Evolutionary conservation across 305 asterid genomes (phyloP), one percentile per base, ranked within the genome.

Genomic region (Euphrasia arctica): DNA sequence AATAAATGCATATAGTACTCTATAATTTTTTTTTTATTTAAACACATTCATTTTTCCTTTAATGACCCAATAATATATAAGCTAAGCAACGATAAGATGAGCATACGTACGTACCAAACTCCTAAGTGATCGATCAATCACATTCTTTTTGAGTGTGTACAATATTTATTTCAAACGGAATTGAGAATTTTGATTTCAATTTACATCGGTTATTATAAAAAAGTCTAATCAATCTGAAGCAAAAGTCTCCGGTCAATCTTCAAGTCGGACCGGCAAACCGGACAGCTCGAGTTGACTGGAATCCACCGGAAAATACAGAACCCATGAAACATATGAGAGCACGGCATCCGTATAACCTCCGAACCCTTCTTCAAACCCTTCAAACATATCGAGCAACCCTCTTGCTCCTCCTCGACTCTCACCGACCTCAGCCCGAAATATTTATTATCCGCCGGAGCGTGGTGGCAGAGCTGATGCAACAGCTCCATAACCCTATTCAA

Each of bases 251-350:
- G 41, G 41, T 34, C 41, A 4, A 34, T 6, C 48, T 43, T 12
- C 57, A 51, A 18, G 11, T 6, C 4, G 2, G 12, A 51, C 0
- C 70, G 70, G 51, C 70, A 63, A 7, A 63, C 14, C 31, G 77
- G 77, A 9, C 77, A 73, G 32, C 12, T 43, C 10, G 64, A 47
- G 0, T 4, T 51, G 7, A 0, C 1, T 5, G 5, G n/a, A 27
- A 67, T 6, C 73, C 70, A 63, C 67, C 11, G 12, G 1, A 63
- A 11, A 13, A 73, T n/a, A 41, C 70, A 73, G 11, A 50, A 50
- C 29, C 73, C 66, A 63, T 67, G 77, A 29, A 73, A 73, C 2
- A 42, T 4, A 51, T 73, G 73, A 0, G 42, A 41, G 50, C 73
- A 73, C 2, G 73, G 15, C 67, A 50, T 36, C 9, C 18, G 27